Conservation (phyloP, 768 basidiomycete species). For the Rubroboletus pulcherrimus region DNA sequence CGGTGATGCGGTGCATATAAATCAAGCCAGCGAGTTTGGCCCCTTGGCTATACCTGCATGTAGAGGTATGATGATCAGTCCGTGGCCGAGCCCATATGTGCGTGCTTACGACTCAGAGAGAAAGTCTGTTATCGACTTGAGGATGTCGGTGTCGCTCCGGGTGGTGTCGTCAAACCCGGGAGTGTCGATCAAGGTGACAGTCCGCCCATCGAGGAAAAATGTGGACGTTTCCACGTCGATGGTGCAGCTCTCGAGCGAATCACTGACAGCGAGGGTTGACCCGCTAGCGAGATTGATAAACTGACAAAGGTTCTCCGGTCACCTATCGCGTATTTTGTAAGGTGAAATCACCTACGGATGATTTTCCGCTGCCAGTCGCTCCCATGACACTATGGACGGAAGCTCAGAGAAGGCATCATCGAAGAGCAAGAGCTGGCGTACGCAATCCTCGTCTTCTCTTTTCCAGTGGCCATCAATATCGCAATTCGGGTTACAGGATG, state of each 20-base stretch:
- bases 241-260: conserved; percentile 26
- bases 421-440: conserved; percentile 4
- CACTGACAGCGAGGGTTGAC: conserved; percentile 19
- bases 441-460: conserved; percentile 19
- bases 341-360: conserved; percentile 13
- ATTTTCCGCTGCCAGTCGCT: conserved; percentile 24
- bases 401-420: background rate
- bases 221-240: conserved; percentile 31
- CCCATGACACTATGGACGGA: conserved; percentile 19
- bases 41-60: conserved; percentile 26
- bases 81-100: background rate
- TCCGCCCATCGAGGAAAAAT: conserved; percentile 41
- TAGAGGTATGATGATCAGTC: background rate
- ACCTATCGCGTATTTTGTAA: background rate
- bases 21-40: conserved; percentile 39
- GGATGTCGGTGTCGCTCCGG: conserved; percentile 44
- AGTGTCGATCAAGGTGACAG: conserved; percentile 51
- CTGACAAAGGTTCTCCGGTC: conserved; percentile 4
- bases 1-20: conserved; percentile 50
- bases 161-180: conserved; percentile 57
- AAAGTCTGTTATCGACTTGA: conserved; percentile 41
- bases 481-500: background rate
- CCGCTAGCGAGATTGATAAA: conserved; percentile 21
- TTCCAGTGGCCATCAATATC: conserved; percentile 5
- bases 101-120: conserved; percentile 25